phyloP scores from a whole-genome alignment of 2,329 filamentous ascomycete species.

The Colletotrichum karsti region DNA sequence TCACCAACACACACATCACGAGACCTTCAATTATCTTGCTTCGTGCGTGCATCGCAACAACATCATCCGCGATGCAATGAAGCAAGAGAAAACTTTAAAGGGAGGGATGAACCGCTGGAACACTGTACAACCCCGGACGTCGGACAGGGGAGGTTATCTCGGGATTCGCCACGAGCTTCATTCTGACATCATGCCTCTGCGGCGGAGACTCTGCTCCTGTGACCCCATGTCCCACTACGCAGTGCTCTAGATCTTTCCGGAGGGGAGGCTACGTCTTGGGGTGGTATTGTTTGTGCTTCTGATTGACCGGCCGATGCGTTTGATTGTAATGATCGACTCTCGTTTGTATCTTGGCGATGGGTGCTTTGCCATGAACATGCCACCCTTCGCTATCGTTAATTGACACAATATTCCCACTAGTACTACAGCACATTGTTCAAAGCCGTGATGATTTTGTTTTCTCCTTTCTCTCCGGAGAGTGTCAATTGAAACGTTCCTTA shows the following conservation, averaged over 20 bases:
- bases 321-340: background rate
- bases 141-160: background rate
- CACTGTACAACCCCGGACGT: too few relatives aligned
- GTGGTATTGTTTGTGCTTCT: background rate
- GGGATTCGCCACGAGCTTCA: constrained; percentile 21
- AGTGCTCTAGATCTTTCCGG: background rate
- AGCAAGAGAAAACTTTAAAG: too few relatives aligned
- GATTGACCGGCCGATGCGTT: background rate
- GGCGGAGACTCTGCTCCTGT: constrained; percentile 5
- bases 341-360: background rate
- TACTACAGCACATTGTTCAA: too few relatives aligned
- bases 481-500: background rate
- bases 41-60: background rate
- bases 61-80: background rate
- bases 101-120: background rate
- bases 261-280: too few relatives aligned
- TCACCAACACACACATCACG: too few relatives aligned
- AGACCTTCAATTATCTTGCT: background rate
- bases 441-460: too few relatives aligned
- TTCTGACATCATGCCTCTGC: constrained; percentile 18
- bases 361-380: too few relatives aligned
- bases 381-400: too few relatives aligned
- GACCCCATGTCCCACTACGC: background rate
- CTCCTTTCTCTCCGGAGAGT: too few relatives aligned
- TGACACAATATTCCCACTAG: too few relatives aligned